Base-by-base conservation (phyloP, 2,329 filamentous ascomycete species). In the Cordyceps cateniannulata region DNA sequence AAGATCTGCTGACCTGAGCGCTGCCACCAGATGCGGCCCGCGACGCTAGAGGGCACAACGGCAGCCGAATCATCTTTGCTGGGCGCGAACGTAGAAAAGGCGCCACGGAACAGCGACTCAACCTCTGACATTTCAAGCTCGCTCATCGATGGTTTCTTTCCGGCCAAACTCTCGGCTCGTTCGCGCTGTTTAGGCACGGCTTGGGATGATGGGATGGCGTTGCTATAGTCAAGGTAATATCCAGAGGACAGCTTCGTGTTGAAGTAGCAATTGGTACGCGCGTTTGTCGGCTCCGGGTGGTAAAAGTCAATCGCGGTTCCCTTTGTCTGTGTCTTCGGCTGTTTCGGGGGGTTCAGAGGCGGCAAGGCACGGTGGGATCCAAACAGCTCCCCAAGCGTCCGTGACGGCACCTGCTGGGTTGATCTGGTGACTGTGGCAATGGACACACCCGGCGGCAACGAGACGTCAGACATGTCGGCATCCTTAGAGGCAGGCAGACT, bases 41-140 rank as follows among this genome's bases (percentile, higher is more conserved):
- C 84, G 54, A 85, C 80, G 38, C 84, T 84, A 1, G 86, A 85
- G 0, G 90, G 84, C 3, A 91, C 78, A 61, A 92, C 79, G 6
- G 90, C 87, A 14, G 81, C 84, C 3, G 88, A 82, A 69, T 93
- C 86, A 71, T 93, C 90, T 66, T 84, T 87, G 56, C 83, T 85
- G 0, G 90, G 90, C 6, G 90, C 90, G 71, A 93, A 93, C 68
- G 87, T 89, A 0, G 88, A 91, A 71, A 92, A 93, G 1, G 87
- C 89, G 59, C 87, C 85, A 32, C 88, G 82, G 69, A 93, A 93
- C 10, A 93, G 76, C 0, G 86, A 81, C 66, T 93, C 89, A 73
- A 91, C 84, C 69, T 88, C 88, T 3, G 84, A 82, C 66, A 84
- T 77, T 68, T 89, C 80, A 1, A 83, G 69, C 64, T 87, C 84